A percentile compares a stretch with the other conserved stretches of the same genome.
Evolutionary conservation across 805 yeast genomes (phyloP).

Genomic region (Nematodospora valgi): DNA sequence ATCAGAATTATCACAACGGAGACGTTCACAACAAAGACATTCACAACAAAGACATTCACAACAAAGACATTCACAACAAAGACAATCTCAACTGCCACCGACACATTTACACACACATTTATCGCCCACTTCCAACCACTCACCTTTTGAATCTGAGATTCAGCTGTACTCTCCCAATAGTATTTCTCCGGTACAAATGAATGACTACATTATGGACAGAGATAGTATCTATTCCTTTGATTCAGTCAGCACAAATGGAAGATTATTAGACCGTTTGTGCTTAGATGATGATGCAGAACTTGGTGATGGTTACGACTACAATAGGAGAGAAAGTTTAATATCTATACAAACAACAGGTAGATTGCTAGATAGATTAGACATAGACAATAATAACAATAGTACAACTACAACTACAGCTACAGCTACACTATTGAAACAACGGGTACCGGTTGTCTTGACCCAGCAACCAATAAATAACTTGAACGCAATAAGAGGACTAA

Average conservation of each 20-base stretch:
- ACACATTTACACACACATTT: too few species aligned
- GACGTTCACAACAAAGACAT: too few species aligned
- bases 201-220: constrained; percentile 16
- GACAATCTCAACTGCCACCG: too few species aligned
- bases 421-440: too few species aligned
- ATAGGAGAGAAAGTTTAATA: constrained; percentile 16
- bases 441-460: background rate
- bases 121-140: too few species aligned
- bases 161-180: too few species aligned
- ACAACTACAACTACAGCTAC: background rate
- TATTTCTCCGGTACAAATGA: too few species aligned
- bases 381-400: constrained; percentile 13
- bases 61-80: too few species aligned
- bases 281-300: constrained; percentile 23
- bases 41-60: too few species aligned
- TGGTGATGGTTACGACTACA: constrained; percentile 10
- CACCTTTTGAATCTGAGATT: too few species aligned
- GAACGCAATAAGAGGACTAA: constrained; percentile 3
- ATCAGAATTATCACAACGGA: too few species aligned
- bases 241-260: constrained; percentile 40
- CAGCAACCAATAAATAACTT: constrained; percentile 4
- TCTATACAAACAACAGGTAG: constrained; percentile 30
- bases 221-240: constrained; percentile 43
- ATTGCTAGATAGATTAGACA: constrained; percentile 25
- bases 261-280: constrained; percentile 37